phyloP scores from a whole-genome alignment of 2,329 filamentous ascomycete genomes.

The Botrytis sinoallii region DNA sequence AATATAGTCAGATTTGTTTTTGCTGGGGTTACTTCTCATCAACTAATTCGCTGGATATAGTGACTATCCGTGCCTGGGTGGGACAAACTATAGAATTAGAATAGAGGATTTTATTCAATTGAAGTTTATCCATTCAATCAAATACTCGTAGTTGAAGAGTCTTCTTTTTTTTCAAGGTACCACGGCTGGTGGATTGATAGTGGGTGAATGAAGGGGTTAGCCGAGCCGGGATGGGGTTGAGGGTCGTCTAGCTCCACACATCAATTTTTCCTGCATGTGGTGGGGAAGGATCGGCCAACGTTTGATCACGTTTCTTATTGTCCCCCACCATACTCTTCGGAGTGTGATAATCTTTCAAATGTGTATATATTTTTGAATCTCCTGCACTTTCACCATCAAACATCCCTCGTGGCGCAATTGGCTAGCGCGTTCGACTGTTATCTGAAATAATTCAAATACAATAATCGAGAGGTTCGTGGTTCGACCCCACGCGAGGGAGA shows the following conservation, averaged over 20 bases:
- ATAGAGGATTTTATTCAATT: too few relatives aligned
- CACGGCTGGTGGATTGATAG: not conserved
- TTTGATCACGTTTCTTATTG: not conserved
- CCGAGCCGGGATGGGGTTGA: not conserved
- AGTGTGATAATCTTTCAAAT: rapidly evolving
- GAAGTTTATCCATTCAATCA: too few relatives aligned
- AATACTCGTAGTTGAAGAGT: not conserved
- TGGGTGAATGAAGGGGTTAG: constrained; percentile 13
- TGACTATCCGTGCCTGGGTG: not conserved
- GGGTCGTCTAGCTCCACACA: not conserved
- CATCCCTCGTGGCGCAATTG: constrained; percentile 17
- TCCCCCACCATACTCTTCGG: not conserved
- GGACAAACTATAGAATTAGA: not conserved
- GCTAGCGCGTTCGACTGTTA: constrained; percentile 19
- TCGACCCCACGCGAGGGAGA: not conserved
- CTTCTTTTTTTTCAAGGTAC: not conserved
- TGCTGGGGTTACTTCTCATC: not conserved
- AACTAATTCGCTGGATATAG: not conserved
- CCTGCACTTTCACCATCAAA: rapidly evolving
- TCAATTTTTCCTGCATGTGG: not conserved
- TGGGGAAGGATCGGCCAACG: not conserved
- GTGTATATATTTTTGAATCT: not conserved
- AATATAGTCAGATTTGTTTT: not conserved
- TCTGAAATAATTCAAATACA: too few relatives aligned
- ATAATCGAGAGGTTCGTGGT: constrained; percentile 12